A percentile compares a stretch with the other conserved stretches of the same genome.
These are phyloP conservation scores for Galerina sulciceps DNA, from an alignment of 768 basidiomycete species.

Conservation along the genomic window DNA sequence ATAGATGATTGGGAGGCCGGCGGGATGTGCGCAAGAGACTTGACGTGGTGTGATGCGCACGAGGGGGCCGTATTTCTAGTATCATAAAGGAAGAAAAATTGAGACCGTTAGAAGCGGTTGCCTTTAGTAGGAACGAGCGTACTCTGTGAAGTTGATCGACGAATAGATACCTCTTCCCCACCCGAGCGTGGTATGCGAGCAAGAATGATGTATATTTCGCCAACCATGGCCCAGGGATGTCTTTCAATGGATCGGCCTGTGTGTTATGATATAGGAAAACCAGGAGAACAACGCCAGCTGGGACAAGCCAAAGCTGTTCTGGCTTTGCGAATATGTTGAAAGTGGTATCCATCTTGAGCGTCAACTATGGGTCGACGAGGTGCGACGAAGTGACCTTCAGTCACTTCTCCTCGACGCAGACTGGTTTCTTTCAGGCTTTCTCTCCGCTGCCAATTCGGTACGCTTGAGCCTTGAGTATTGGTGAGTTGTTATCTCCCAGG, in stretches of 20 bases:
- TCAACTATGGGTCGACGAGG: neutral
- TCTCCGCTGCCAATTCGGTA: too few relatives aligned
- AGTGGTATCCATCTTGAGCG: neutral
- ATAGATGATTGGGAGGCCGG: neutral
- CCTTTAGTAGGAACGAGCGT: neutral
- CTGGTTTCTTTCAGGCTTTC: too few relatives aligned
- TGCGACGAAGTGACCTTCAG: neutral
- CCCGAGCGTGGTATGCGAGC: constrained; percentile 5
- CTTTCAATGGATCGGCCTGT: neutral
- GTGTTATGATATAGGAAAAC: neutral
- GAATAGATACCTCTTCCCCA: constrained; percentile 3
- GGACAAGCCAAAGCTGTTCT: constrained; percentile 1
- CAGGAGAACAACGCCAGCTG: neutral
- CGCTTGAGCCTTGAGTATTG: too few relatives aligned
- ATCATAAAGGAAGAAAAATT: too few relatives aligned
- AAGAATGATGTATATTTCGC: constrained; percentile 5
- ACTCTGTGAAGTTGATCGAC: constrained; percentile 5
- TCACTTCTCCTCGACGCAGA: too few relatives aligned
- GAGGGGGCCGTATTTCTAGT: constrained; percentile 2
- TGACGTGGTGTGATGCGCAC: constrained; percentile 1
- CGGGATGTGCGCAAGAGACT: constrained; percentile 3
- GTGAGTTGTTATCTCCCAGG: too few relatives aligned
- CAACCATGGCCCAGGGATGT: constrained; percentile 5
- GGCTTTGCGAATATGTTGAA: neutral
- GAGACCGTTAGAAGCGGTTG: too few relatives aligned